These are phyloP conservation scores for Leccinellum rugosiceps DNA, from an alignment of 768 basidiomycete genomes.

Conservation along the genomic window DNA sequence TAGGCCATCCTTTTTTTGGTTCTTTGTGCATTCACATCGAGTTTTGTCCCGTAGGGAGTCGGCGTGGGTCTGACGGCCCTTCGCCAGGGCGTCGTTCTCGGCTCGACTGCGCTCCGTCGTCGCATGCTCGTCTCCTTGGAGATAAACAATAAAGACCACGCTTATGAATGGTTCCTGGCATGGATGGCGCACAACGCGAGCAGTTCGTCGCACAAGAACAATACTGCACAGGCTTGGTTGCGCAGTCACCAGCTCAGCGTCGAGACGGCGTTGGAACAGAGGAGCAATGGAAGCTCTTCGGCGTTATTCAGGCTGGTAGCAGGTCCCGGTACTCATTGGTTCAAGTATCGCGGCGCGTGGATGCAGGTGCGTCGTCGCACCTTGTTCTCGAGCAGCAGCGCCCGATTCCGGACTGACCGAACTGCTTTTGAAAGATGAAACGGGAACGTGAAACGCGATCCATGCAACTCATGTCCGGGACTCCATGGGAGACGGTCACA, in stretches of 20 bases:
- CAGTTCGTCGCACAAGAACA: constrained; percentile 25
- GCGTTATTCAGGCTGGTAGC: constrained; percentile 93
- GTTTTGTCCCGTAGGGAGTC: constrained; percentile 60
- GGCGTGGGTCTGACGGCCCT: constrained; percentile 80
- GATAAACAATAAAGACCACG: constrained; percentile 91
- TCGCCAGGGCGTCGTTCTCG: constrained; percentile 65
- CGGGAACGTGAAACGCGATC: constrained; percentile 92
- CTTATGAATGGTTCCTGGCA: constrained; percentile 94
- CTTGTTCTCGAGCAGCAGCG: background rate
- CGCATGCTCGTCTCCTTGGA: constrained; percentile 93
- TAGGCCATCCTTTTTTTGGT: constrained; percentile 3
- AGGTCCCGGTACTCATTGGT: constrained; percentile 91
- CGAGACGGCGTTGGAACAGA: constrained; percentile 85
- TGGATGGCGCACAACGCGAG: constrained; percentile 85
- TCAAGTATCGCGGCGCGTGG: constrained; percentile 89
- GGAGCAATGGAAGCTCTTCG: constrained; percentile 86
- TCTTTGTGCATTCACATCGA: background rate
- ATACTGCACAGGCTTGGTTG: constrained; percentile 43
- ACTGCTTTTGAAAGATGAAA: constrained; percentile 60
- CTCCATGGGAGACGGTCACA: constrained; percentile 96
- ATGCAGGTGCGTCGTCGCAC: constrained; percentile 66
- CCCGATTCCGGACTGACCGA: background rate
- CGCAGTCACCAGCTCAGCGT: constrained; percentile 93
- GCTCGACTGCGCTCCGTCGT: constrained; percentile 73
- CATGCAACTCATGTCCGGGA: constrained; percentile 86